Base-by-base conservation (phyloP, 441 rosid species). In the Croton setiger region DNA sequence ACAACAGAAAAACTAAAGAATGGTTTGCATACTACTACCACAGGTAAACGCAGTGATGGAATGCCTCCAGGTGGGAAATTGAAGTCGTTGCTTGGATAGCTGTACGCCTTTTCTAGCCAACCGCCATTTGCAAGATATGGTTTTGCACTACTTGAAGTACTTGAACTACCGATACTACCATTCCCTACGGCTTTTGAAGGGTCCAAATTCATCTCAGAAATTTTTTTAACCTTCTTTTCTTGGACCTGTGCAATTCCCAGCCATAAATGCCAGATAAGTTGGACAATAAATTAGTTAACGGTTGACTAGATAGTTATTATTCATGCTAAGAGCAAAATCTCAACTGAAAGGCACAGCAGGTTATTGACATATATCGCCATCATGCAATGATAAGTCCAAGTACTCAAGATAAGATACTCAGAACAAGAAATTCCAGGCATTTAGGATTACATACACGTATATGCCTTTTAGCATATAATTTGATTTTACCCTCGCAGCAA, bases 211-310 rank as follows among this genome's bases (percentile, higher is more conserved):
- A 92, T 82, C 45, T 87, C 91, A 75, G 88, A 85, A 66, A 94
- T 77, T 84, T 92, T 92, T 83, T 92, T 92, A 61, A 94, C 82
- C 89, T 90, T 90, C 84, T 90, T 94, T 82, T 94, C 99, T 81
- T 92, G 98, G 66, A 94, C 94, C 99, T 94, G 88, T 68, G 63
- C 61, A 78, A 68, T 57, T 57, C 56, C 49, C 74, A 73, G 65
- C 35, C 7, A 60, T 14, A 56, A 45, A 70, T 5, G 66, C 5
- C 44, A 67, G 49, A 17, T 71, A 56, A 76, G 63, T 39, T 6
- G 35, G 33, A 44, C 58, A 66, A 53, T 63, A 18, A 54, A 39
- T 55, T 47, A 36, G 52, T 49, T 31, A 64, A n/a, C 23, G 51
- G 69, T 41, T 36, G 60, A 70, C 13, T 45, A 60, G 53, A 48